Percentiles rank a stretch among this genome's conserved stretches.
Conservation (phyloP, 129 eudicot genomes). For the Flaveria ramosissima region DNA sequence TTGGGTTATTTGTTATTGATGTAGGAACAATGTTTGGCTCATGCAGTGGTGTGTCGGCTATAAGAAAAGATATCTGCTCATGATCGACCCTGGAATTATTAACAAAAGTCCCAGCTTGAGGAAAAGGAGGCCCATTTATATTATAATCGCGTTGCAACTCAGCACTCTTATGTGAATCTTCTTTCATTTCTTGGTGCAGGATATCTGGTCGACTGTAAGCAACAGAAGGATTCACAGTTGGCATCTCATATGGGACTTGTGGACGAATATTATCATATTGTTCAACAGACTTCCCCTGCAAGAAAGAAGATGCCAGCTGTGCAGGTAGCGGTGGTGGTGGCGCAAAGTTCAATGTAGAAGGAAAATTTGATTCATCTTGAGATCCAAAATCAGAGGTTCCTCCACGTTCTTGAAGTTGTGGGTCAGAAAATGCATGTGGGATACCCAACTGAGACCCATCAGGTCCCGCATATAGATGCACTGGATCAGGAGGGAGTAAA, state of each 20-base stretch:
- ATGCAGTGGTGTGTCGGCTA: conserved; percentile 28
- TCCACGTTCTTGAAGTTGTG: conserved; percentile 76
- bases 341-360: conserved; percentile 46
- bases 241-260: conserved; percentile 24
- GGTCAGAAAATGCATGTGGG: conserved; percentile 90
- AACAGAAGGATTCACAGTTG: conserved; percentile 26
- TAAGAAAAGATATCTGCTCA: conserved; percentile 28
- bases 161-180: conserved; percentile 5
- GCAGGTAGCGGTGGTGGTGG: conserved; percentile 44
- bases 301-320: conserved; percentile 25
- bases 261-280: conserved; percentile 27
- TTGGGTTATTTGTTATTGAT: conserved; percentile 29
- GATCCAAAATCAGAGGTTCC: conserved; percentile 55
- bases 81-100: conserved; percentile 17
- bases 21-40: conserved; percentile 34
- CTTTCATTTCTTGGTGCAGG: conserved; percentile 20
- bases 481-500: conserved; percentile 44
- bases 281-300: conserved; percentile 33
- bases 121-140: background rate
- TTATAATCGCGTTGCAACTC: conserved; percentile 20
- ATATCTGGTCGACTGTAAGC: conserved; percentile 18
- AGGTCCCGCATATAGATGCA: conserved; percentile 39
- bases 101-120: conserved; percentile 15
- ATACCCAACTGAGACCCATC: conserved; percentile 53
- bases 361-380: conserved; percentile 54